Evolutionary conservation across 2,329 filamentous ascomycete species (phyloP), one percentile per base, ranked within the genome.

Genomic region (Aurifilum marmelostoma): DNA sequence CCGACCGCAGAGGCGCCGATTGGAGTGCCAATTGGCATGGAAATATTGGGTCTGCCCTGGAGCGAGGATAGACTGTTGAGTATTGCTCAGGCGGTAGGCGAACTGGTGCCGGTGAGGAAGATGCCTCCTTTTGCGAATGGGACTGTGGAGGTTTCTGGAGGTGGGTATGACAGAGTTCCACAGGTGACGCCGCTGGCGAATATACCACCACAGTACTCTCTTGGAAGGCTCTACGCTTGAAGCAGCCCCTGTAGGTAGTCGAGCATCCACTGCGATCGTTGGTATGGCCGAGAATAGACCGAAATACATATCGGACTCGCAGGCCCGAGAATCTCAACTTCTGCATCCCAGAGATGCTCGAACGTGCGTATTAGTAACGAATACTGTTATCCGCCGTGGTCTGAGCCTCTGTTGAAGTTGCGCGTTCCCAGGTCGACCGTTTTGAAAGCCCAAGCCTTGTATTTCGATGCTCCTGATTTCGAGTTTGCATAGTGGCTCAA

Each of bases 1-100:
- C 73, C 80, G 0, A 84, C 78, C 1, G 74, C 76, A 0, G 81
- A 84, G 12, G 87, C 88, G 21, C 84, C 84, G 0, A 74, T 83
- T 41, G 88, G 88, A 1, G 82, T 91, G 6, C 89, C 89, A 0
- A 83, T 91, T 52, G 89, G 89, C 0, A 85, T 91, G 82, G 89
- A 91, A 78, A 84, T 91, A 29, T 74, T 91, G 68, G 88, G 89
- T 0, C 73, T 80, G 69, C 83, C 83, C 5, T 89, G 85, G 81
- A 81, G 77, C 2, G 89, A 91, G 73, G 79, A 79, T 52, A 82
- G 81, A 72, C 75, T 90, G 70, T 75, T 90, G 61, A 79, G 80
- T 58, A 81, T 89, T 43, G 88, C 85, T n/a, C 83, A 80, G 68
- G 76, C 79, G 60, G 79, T 89, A 34, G 83, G 87, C 73, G 75